Percentiles rank a stretch among this genome's conserved stretches.
Evolutionary conservation across 352 stramenopile species (phyloP).

Genomic region (Globisporangium rhizosaccharum): DNA sequence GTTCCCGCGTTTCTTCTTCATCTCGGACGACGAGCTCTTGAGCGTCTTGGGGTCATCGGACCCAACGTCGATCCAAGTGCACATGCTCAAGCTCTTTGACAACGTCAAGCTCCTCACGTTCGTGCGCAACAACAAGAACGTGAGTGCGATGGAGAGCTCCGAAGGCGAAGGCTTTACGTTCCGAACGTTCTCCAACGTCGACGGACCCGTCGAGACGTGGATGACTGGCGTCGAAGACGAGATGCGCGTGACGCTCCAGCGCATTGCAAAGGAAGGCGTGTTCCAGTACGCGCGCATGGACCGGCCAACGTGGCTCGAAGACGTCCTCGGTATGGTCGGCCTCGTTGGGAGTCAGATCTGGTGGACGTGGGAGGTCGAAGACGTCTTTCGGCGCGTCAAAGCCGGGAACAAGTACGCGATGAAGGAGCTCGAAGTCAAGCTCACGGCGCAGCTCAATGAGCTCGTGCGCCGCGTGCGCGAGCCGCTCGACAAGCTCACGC

Average conservation of each 20-base stretch:
- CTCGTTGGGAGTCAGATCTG: constrained; percentile 91
- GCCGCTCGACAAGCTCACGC: constrained; percentile 70
- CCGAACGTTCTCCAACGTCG: constrained; percentile 64
- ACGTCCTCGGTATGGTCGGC: constrained; percentile 90
- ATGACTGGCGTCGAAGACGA: constrained; percentile 91
- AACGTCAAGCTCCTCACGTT: constrained; percentile 92
- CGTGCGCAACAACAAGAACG: constrained; percentile 83
- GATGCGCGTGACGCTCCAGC: constrained; percentile 83
- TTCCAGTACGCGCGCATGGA: constrained; percentile 89
- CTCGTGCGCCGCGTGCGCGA: constrained; percentile 89
- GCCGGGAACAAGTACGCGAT: constrained; percentile 91
- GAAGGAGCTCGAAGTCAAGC: constrained; percentile 88
- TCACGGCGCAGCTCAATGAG: constrained; percentile 88
- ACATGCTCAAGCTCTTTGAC: constrained; percentile 95
- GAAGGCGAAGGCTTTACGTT: constrained; percentile 90
- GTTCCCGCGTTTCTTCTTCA: constrained; percentile 94
- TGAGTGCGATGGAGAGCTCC: constrained; percentile 88
- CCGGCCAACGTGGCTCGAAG: constrained; percentile 83
- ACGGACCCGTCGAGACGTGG: constrained; percentile 91
- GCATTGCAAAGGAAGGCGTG: constrained; percentile 91
- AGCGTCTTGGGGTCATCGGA: constrained; percentile 90
- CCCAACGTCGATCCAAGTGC: constrained; percentile 89
- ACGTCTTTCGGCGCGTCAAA: constrained; percentile 89
- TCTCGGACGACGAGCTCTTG: constrained; percentile 91
- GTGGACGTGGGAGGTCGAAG: constrained; percentile 94